phyloP scores from a whole-genome alignment of 2,329 filamentous ascomycete genomes.

The Aspergillus aculeatinus region DNA sequence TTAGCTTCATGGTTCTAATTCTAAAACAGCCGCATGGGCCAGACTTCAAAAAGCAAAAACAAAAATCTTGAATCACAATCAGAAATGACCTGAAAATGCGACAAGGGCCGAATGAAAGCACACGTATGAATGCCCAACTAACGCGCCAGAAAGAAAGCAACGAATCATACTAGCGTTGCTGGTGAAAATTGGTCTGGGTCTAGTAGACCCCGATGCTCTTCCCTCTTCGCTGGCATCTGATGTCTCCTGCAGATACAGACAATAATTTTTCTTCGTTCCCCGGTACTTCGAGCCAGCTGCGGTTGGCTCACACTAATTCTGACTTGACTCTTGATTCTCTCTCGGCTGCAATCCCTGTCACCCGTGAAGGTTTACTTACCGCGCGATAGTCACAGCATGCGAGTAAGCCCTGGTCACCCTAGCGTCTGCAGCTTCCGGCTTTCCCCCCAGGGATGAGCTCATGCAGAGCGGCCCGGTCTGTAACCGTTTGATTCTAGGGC shows the following conservation, averaged over 20 bases:
- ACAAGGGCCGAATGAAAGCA: conserved; percentile 18
- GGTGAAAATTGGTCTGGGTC: conserved; percentile 15
- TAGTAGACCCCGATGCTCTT: conserved; percentile 11
- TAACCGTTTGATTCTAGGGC: conserved; percentile 22
- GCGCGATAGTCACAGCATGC: neutral
- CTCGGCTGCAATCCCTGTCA: conserved; percentile 2
- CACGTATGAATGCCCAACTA: conserved; percentile 45
- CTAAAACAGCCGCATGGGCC: neutral
- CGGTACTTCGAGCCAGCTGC: conserved; percentile 1
- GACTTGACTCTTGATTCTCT: neutral
- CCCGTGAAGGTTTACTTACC: neutral
- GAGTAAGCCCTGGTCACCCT: conserved; percentile 14
- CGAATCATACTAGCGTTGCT: conserved; percentile 30
- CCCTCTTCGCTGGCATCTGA: conserved; percentile 28
- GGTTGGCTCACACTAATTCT: neutral
- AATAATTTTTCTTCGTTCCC: neutral
- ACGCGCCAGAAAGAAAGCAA: conserved; percentile 31
- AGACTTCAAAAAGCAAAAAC: neutral
- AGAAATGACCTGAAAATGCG: neutral
- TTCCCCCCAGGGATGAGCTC: conserved; percentile 13
- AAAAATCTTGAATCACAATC: conserved; percentile 6
- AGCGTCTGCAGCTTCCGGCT: conserved; percentile 13
- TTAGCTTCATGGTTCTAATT: neutral
- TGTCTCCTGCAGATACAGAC: conserved; percentile 27
- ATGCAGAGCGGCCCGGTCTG: conserved; percentile 33